These are phyloP conservation scores for Penicillium roqueforti DNA, from an alignment of 495 filamentous ascomycete species.

Conservation along the genomic window DNA sequence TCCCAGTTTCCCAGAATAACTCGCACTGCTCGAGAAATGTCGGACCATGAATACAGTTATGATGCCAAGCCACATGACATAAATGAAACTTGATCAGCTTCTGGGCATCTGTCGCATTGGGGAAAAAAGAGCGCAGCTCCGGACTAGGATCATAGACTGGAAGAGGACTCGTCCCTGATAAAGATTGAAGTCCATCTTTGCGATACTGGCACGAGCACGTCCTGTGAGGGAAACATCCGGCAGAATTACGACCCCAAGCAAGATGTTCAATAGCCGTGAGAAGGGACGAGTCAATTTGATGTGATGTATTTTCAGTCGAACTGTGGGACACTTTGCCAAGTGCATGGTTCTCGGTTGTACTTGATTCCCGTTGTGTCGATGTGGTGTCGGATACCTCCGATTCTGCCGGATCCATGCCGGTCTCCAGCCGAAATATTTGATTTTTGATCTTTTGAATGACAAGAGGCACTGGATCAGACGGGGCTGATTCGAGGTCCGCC, in stretches of 20 bases:
- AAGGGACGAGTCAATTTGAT: slow-evolving; percentile 23
- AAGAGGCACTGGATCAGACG: slow-evolving; percentile 8
- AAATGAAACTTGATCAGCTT: slow-evolving; percentile 30
- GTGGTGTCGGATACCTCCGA: background rate
- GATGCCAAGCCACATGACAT: slow-evolving; percentile 29
- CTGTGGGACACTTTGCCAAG: slow-evolving; percentile 4
- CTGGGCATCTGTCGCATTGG: slow-evolving; percentile 15
- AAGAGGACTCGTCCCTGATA: slow-evolving; percentile 18
- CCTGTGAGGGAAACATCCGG: slow-evolving; percentile 30
- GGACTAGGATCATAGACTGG: slow-evolving; percentile 14
- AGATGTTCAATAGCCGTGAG: slow-evolving; percentile 34
- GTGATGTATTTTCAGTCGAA: slow-evolving; percentile 10
- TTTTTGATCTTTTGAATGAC: slow-evolving; percentile 16
- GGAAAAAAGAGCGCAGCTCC: slow-evolving; percentile 8
- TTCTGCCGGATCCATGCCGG: slow-evolving; percentile 7
- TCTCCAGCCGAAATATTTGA: slow-evolving; percentile 24
- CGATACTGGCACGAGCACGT: slow-evolving; percentile 29
- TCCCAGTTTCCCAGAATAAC: slow-evolving; percentile 26
- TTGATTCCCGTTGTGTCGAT: slow-evolving; percentile 5
- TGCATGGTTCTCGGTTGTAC: background rate
- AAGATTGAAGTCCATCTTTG: slow-evolving; percentile 15
- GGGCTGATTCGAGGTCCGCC: slow-evolving; percentile 18
- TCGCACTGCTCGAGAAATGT: slow-evolving; percentile 32
- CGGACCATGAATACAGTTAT: slow-evolving; percentile 26
- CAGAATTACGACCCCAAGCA: slow-evolving; percentile 32